These are phyloP conservation scores for Crotalaria pallida DNA, from an alignment of 306 rosid genomes.

Conservation along the genomic window DNA sequence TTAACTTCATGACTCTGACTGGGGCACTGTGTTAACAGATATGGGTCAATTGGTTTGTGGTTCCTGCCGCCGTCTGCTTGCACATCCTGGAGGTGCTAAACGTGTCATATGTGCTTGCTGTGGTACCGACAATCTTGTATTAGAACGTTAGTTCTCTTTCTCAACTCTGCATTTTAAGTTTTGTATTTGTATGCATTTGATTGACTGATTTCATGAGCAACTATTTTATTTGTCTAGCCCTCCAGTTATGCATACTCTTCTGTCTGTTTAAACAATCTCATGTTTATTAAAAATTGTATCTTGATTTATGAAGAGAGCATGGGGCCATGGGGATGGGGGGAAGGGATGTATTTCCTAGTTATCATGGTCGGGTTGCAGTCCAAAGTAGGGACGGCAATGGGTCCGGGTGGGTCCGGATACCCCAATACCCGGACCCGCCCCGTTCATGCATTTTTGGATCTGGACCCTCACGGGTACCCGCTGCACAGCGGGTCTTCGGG, in stretches of 20 bases:
- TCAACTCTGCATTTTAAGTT: neutral
- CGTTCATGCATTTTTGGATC: too few relatives aligned
- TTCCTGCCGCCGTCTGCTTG: conserved; percentile 72
- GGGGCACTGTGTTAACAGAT: conserved; percentile 34
- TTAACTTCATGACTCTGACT: conserved; percentile 10
- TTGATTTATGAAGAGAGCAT: neutral
- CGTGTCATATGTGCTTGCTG: conserved; percentile 83
- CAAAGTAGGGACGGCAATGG: too few relatives aligned
- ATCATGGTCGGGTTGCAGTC: neutral
- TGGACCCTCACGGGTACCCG: too few relatives aligned
- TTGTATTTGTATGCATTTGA: neutral
- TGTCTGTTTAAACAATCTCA: neutral
- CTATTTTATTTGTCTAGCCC: neutral
- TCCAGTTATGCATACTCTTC: neutral
- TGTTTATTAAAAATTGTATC: neutral
- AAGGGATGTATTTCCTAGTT: neutral
- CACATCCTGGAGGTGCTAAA: conserved; percentile 63
- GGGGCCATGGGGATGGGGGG: too few relatives aligned
- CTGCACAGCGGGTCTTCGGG: too few relatives aligned
- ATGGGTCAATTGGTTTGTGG: conserved; percentile 93
- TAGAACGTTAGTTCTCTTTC: conserved; percentile 51
- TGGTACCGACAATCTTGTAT: conserved; percentile 66
- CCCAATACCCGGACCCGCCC: too few relatives aligned
- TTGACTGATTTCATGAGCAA: conserved; percentile 2
- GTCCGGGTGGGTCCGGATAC: too few relatives aligned